These are phyloP conservation scores for Candida labiduridarum DNA, from an alignment of 1,139 yeast species.

Conservation along the genomic window DNA sequence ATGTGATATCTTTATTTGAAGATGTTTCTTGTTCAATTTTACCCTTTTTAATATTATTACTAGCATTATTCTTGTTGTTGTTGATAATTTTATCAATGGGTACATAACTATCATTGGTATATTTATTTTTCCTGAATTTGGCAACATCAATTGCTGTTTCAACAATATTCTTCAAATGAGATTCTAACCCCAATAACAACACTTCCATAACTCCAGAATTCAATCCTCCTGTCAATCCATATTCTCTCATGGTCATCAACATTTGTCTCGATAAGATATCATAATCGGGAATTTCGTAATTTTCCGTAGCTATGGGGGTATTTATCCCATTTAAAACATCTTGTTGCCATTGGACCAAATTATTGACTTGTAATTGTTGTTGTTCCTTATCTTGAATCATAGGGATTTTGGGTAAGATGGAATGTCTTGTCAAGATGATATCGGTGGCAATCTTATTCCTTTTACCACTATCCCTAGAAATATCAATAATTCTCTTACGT, in stretches of 20 bases:
- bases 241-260: conserved; percentile 84
- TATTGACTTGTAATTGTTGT: conserved; percentile 52
- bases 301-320: conserved; percentile 78
- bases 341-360: conserved; percentile 85
- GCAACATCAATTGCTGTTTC: conserved; percentile 78
- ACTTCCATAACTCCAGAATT: conserved; percentile 75
- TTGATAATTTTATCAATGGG: conserved; percentile 8
- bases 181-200: conserved; percentile 76
- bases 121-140: conserved; percentile 57
- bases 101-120: conserved; percentile 46
- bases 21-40: conserved; percentile 10
- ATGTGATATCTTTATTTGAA: conserved; percentile 32
- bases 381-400: conserved; percentile 63
- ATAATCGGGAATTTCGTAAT: conserved; percentile 80
- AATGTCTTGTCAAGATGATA: conserved; percentile 79
- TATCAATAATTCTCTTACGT: conserved; percentile 79
- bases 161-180: conserved; percentile 71
- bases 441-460: conserved; percentile 75
- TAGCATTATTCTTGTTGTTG: neutral
- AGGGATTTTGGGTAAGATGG: conserved; percentile 87
- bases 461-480: conserved; percentile 81
- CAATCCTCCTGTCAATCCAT: conserved; percentile 85
- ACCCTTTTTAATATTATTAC: neutral
- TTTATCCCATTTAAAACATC: conserved; percentile 91
- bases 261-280: conserved; percentile 70